These are phyloP conservation scores for Liquidambar formosana DNA, from an alignment of 164 flowering plant species.

Conservation along the genomic window DNA sequence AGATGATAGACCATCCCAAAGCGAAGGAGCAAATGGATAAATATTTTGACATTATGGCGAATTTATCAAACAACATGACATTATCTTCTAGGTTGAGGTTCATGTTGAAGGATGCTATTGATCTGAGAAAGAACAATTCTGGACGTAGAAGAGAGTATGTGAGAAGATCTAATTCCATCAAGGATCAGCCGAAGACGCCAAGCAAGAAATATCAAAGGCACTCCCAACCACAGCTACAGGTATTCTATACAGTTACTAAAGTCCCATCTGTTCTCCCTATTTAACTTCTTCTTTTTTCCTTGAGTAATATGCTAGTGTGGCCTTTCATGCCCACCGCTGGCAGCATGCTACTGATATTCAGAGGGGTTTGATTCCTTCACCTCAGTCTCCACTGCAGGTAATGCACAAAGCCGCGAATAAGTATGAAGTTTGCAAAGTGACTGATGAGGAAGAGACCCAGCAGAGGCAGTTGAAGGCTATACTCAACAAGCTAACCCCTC, in stretches of 20 bases:
- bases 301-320: not conserved
- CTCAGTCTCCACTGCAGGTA: slow-evolving; percentile 34
- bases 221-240: slow-evolving; percentile 48
- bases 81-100: slow-evolving; percentile 90
- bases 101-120: slow-evolving; percentile 92
- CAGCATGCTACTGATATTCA: too few species aligned
- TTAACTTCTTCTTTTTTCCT: not conserved
- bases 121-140: slow-evolving; percentile 39
- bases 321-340: not conserved
- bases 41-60: slow-evolving; percentile 72
- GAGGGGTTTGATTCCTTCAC: too few species aligned
- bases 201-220: slow-evolving; percentile 38
- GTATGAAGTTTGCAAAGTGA: too few species aligned
- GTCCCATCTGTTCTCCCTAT: not conserved
- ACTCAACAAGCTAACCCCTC: too few species aligned
- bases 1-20: slow-evolving; percentile 81
- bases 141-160: slow-evolving; percentile 37
- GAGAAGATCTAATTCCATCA: slow-evolving; percentile 50
- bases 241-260: slow-evolving; percentile 29
- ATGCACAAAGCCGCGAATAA: too few species aligned
- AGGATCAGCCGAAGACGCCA: slow-evolving; percentile 47
- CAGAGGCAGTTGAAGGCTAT: too few species aligned
- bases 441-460: too few species aligned
- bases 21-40: slow-evolving; percentile 84
- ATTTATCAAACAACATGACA: slow-evolving; percentile 66